Base-by-base conservation (phyloP, 768 basidiomycete genomes). In the Royoungia palumana region DNA sequence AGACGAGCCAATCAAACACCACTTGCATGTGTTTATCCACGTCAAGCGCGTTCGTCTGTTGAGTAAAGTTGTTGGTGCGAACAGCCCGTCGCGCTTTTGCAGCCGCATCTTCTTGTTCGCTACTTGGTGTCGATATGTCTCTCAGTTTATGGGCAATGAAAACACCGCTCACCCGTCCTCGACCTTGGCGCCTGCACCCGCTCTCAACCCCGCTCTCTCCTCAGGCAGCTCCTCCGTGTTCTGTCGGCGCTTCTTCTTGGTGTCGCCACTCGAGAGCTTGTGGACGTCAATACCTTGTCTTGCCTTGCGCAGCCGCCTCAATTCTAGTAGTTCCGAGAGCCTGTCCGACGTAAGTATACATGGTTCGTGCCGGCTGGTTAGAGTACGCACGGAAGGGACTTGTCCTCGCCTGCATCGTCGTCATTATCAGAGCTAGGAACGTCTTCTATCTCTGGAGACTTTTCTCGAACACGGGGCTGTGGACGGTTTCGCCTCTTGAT, bases 1-100 rank as follows among this genome's bases (percentile, higher is more conserved):
- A 28, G 27, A 2, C 27, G 11, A 9, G 8, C 14, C 20, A 28
- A 38, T 24, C 13, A n/a, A 25, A 40, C 39, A 25, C 8, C 39
- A 72, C 89, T 43, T 49, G 94, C 95, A 98, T 98, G 62, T 98
- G 96, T 63, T 97, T 98, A 72, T 99, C 95, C 21, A 96, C 94
- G 63, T 97, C 95, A 19, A 97, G 77, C 1, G 84, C 82, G 64
- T 96, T 95, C 5, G 95, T 99, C 70, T 97, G 95, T 54, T 94
- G 91, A 0, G 96, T 99, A 64, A 99, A 98, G 70, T 96, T 96
- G 69, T 90, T 95, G 19, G 82, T 73, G 35, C 92, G 75, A 2
- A 94, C 85, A 6, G 85, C 80, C 43, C 83, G 75, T 50, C 89
- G 75, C 10, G 88, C 83, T 49, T 80, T 85, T 3, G 85, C 81